Percentiles rank a stretch among this genome's conserved stretches.
phyloP scores from a whole-genome alignment of 805 yeast species.

The Candida sphagnicola region DNA sequence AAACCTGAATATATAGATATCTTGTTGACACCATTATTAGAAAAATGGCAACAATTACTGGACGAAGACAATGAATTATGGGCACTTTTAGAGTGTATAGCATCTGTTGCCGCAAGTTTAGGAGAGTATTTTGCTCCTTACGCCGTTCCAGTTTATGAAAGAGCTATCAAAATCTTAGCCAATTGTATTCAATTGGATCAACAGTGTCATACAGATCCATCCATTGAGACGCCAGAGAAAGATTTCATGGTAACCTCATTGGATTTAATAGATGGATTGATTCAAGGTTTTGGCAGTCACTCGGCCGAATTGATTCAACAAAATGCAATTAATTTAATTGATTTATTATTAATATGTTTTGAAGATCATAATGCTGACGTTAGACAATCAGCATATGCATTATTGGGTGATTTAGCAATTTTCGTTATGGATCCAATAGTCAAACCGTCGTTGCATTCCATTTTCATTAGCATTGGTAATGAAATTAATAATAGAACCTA shows the following conservation, averaged over 20 bases:
- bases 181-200: slow-evolving; percentile 66
- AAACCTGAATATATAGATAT: slow-evolving; percentile 56
- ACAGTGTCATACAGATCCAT: slow-evolving; percentile 61
- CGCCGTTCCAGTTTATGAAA: slow-evolving; percentile 79
- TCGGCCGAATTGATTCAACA: slow-evolving; percentile 51
- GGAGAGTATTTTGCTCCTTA: slow-evolving; percentile 84
- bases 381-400: slow-evolving; percentile 88
- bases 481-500: slow-evolving; percentile 56
- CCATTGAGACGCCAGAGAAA: slow-evolving; percentile 73
- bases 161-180: slow-evolving; percentile 69
- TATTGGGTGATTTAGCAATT: slow-evolving; percentile 85
- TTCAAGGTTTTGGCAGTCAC: slow-evolving; percentile 78
- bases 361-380: slow-evolving; percentile 80
- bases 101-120: slow-evolving; percentile 82
- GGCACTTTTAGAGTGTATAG: slow-evolving; percentile 91
- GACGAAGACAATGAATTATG: slow-evolving; percentile 85
- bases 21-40: slow-evolving; percentile 76
- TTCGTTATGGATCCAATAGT: slow-evolving; percentile 45
- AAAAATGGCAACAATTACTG: slow-evolving; percentile 69
- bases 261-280: slow-evolving; percentile 87
- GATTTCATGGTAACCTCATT: slow-evolving; percentile 86
- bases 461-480: slow-evolving; percentile 63
- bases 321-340: slow-evolving; percentile 44
- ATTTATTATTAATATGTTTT: slow-evolving; percentile 62
- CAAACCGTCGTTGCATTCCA: slow-evolving; percentile 44